These are phyloP conservation scores for Alternaria consortialis DNA, from an alignment of 2,329 filamentous ascomycete genomes.

Conservation along the genomic window DNA sequence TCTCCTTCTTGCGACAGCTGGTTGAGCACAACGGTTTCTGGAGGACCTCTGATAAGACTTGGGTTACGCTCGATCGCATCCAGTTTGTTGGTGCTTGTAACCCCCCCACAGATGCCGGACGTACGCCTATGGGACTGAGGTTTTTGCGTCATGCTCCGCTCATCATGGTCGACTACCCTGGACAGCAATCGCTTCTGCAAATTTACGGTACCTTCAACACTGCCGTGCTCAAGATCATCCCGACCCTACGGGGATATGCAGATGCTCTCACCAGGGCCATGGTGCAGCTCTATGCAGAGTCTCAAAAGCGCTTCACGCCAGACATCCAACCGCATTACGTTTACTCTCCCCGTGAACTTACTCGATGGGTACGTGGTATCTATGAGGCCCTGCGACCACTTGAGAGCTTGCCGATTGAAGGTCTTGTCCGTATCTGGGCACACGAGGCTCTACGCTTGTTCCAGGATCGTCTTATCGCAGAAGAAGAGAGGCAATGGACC, in stretches of 20 bases:
- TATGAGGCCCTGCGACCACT: slow-evolving; percentile 96
- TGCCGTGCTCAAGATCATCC: slow-evolving; percentile 95
- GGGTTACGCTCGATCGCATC: slow-evolving; percentile 96
- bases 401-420: slow-evolving; percentile 86
- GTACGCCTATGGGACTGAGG: slow-evolving; percentile 89
- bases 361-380: slow-evolving; percentile 94
- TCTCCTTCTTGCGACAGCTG: slow-evolving; percentile 95
- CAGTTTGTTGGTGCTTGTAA: slow-evolving; percentile 99
- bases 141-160: slow-evolving; percentile 98
- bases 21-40: slow-evolving; percentile 99
- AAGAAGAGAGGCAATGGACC: slow-evolving; percentile 95
- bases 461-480: slow-evolving; percentile 93
- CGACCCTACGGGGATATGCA: slow-evolving; percentile 91
- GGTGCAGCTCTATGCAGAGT: slow-evolving; percentile 96
- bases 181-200: slow-evolving; percentile 90
- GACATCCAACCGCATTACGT: slow-evolving; percentile 99
- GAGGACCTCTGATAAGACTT: slow-evolving; percentile 95
- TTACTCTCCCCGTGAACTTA: slow-evolving; percentile 98
- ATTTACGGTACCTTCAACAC: slow-evolving; percentile 99
- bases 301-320: slow-evolving; percentile 91
- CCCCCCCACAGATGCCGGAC: slow-evolving; percentile 94
- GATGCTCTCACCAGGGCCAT: slow-evolving; percentile 95
- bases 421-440: slow-evolving; percentile 95
- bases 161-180: slow-evolving; percentile 99
- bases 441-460: slow-evolving; percentile 96